Conservation (phyloP, 208 protist genomes). For the Endotrypanum monterogeii region DNA sequence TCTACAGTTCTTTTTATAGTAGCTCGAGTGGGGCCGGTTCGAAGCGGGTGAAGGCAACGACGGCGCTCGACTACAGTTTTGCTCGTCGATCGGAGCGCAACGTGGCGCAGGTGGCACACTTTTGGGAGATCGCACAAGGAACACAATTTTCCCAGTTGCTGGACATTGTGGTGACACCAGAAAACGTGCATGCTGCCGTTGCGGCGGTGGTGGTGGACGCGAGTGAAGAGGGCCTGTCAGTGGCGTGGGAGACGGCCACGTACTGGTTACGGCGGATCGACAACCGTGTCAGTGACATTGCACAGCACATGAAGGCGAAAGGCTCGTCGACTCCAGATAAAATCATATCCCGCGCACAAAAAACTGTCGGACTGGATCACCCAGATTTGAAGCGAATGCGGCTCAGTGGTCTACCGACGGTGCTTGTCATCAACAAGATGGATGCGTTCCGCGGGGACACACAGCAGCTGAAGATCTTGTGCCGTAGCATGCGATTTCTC, state of each 20-base stretch:
- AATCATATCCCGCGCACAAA: constrained; percentile 60
- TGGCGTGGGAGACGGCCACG: constrained; percentile 72
- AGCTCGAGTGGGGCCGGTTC: constrained; percentile 29
- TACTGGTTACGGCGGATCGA: constrained; percentile 84
- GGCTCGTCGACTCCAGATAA: constrained; percentile 81
- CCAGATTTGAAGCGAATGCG: constrained; percentile 78
- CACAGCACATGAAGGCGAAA: constrained; percentile 79
- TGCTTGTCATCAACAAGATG: constrained; percentile 88
- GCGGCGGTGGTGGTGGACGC: constrained; percentile 84
- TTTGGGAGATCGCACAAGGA: constrained; percentile 92
- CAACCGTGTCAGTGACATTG: constrained; percentile 62
- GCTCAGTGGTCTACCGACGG: constrained; percentile 77
- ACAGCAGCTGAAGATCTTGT: constrained; percentile 60
- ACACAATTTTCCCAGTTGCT: constrained; percentile 77
- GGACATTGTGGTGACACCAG: constrained; percentile 86
- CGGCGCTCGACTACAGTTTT: constrained; percentile 89
- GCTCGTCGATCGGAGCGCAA: constrained; percentile 79
- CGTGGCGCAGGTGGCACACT: constrained; percentile 81
- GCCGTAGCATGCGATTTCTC: constrained; percentile 74
- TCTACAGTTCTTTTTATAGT: constrained; percentile 61
- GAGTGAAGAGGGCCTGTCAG: constrained; percentile 32
- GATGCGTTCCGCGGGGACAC: constrained; percentile 72
- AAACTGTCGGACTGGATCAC: constrained; percentile 66
- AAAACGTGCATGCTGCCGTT: constrained; percentile 83
- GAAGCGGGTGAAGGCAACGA: constrained; percentile 81